Evolutionary conservation across 202 grass and related monocot species (phyloP), one percentile per base, ranked within the genome.

Genomic region (Eragrostis tef): DNA sequence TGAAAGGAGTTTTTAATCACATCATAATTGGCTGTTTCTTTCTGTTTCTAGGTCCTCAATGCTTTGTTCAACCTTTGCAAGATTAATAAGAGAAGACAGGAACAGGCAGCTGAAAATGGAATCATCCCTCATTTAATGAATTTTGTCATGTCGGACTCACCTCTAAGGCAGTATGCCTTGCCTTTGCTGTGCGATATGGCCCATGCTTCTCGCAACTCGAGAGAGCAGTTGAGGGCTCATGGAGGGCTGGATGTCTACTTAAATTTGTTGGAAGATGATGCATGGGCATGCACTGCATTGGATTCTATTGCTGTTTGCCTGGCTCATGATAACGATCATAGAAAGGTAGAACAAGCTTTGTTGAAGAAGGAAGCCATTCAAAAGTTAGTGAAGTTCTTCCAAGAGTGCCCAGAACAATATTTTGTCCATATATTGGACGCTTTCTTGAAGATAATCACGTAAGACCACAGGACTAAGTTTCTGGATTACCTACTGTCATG

Each of bases 381-480:
- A 58, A 99, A 93, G 76, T 79, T 99, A 48, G 96, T 99, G 25
- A 95, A 93, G 54, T 99, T 93, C 76, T 99, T 99, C 70, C 85
- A 91, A 81, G 92, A 91, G 74, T 95, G 96, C 61, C 92, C 96
- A 5, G 96, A 87, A 84, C 96, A 99, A 82, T 91, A 99, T 83
- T 99, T 99, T 61, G 87, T 91, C 45, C 86, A 99, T 61, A 99
- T 88, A 77, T 70, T 99, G 61, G 96, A 99, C 61, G 88, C 92
- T 88, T 99, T 95, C 83, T 91, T 95, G 88, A 98, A 98, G 69
- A 98, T 98, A 86, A 95, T 95, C 62, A 98, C 90, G 96, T 98
- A 93, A 98, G 95, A 54, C 62, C 63, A 29, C 2, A 64, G 70
- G 11, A n/a, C 8, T 7, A 20, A 1, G 12, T 85, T 79, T 84